A percentile compares a stretch with the other conserved stretches of the same genome.
Evolutionary conservation across 768 basidiomycete species (phyloP).

Genomic region (Boletus eberwhitei): DNA sequence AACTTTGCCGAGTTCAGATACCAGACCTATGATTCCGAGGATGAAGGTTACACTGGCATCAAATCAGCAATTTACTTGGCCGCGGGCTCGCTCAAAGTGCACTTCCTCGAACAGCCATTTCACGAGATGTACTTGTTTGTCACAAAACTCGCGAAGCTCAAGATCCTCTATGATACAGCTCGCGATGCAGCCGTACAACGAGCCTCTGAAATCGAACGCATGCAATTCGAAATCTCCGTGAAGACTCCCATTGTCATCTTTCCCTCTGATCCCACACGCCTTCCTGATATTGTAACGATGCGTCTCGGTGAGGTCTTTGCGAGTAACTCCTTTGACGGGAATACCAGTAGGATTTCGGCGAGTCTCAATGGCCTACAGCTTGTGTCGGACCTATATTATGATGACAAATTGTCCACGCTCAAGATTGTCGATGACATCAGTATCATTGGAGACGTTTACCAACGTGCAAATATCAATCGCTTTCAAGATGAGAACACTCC

Average conservation of each 20-base stretch:
- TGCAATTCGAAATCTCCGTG: slow-evolving; percentile 89
- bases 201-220: slow-evolving; percentile 89
- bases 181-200: slow-evolving; percentile 88
- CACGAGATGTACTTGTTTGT: slow-evolving; percentile 83
- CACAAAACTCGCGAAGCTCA: slow-evolving; percentile 82
- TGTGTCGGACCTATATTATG: slow-evolving; percentile 59
- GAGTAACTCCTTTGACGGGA: slow-evolving; percentile 62
- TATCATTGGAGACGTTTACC: slow-evolving; percentile 63
- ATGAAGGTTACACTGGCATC: slow-evolving; percentile 68
- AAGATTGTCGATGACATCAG: slow-evolving; percentile 93
- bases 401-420: slow-evolving; percentile 49
- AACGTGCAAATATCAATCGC: slow-evolving; percentile 55
- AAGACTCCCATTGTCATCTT: slow-evolving; percentile 91
- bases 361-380: slow-evolving; percentile 82
- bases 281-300: slow-evolving; percentile 70
- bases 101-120: slow-evolving; percentile 89
- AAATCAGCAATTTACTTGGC: slow-evolving; percentile 79
- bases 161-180: slow-evolving; percentile 92
- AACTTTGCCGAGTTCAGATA: slow-evolving; percentile 94
- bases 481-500: slow-evolving; percentile 52
- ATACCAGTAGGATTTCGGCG: slow-evolving; percentile 61
- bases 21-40: slow-evolving; percentile 80
- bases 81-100: slow-evolving; percentile 86
- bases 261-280: slow-evolving; percentile 61
- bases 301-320: slow-evolving; percentile 88